Percentiles rank a stretch among this genome's conserved stretches.
These are phyloP conservation scores for Venturia carpophila DNA, from an alignment of 2,329 filamentous ascomycete genomes.

Conservation along the genomic window DNA sequence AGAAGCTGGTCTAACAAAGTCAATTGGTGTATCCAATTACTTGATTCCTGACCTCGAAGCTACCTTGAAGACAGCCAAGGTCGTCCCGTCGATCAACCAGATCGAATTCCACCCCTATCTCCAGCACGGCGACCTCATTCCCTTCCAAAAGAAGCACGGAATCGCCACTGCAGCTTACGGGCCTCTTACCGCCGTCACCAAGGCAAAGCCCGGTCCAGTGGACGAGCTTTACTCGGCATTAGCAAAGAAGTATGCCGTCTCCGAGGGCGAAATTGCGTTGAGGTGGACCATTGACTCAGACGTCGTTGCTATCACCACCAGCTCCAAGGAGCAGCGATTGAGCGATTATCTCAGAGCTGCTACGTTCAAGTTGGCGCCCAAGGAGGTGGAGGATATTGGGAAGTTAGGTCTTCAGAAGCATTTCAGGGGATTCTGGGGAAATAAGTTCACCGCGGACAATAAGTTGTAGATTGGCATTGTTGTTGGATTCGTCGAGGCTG, in stretches of 20 bases:
- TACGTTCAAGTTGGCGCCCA: constrained; percentile 51
- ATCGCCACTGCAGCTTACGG: constrained; percentile 43
- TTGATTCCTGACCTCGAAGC: constrained; percentile 47
- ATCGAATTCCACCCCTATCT: constrained; percentile 63
- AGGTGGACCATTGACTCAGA: constrained; percentile 56
- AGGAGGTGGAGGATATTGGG: constrained; percentile 49
- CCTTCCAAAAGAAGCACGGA: constrained; percentile 43
- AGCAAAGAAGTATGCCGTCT: constrained; percentile 55
- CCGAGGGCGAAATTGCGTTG: constrained; percentile 48
- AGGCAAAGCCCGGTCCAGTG: constrained; percentile 47
- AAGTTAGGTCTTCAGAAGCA: constrained; percentile 43
- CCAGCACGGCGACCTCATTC: constrained; percentile 51
- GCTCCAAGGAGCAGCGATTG: constrained; percentile 51
- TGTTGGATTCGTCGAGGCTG: not conserved
- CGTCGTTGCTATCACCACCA: constrained; percentile 52
- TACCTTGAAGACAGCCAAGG: constrained; percentile 45
- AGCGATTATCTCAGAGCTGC: constrained; percentile 49
- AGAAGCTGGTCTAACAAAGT: constrained; percentile 48
- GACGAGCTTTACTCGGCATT: constrained; percentile 45
- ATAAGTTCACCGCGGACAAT: constrained; percentile 19
- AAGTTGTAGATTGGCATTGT: constrained; percentile 1
- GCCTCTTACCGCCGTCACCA: constrained; percentile 45
- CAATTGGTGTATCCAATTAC: constrained; percentile 58
- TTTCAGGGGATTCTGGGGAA: constrained; percentile 25
- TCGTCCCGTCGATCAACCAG: constrained; percentile 57